phyloP scores from a whole-genome alignment of 2,329 filamentous ascomycete genomes.

The Juglanconis juglandina region DNA sequence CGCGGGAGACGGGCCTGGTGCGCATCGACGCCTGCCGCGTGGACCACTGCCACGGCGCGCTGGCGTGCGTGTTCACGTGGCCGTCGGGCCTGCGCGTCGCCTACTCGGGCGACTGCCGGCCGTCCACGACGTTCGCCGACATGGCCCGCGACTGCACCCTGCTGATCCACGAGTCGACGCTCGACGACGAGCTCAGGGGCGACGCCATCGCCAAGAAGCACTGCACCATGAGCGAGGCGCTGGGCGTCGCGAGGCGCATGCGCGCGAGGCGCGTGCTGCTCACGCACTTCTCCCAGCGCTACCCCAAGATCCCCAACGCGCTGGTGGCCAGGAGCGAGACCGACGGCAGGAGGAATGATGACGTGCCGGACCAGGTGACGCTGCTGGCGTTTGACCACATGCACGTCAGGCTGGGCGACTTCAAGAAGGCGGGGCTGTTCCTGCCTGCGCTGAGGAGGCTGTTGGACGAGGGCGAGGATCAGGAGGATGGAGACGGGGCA shows the following conservation, averaged over 20 bases:
- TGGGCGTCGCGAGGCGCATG: slow-evolving; percentile 76
- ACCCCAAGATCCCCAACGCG: slow-evolving; percentile 62
- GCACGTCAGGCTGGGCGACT: slow-evolving; percentile 68
- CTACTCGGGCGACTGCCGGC: slow-evolving; percentile 92
- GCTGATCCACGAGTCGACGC: slow-evolving; percentile 92
- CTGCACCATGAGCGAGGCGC: slow-evolving; percentile 81
- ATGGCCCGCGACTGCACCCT: slow-evolving; percentile 76
- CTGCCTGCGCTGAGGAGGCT: slow-evolving; percentile 57
- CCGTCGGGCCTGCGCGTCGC: slow-evolving; percentile 78
- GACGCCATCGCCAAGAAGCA: slow-evolving; percentile 89
- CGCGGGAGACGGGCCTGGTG: slow-evolving; percentile 54
- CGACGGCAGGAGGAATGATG: background rate
- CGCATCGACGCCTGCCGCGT: slow-evolving; percentile 67
- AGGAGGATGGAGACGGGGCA: slow-evolving; percentile 13
- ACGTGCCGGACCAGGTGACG: slow-evolving; percentile 52
- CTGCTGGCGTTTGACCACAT: slow-evolving; percentile 78
- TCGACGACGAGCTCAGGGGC: slow-evolving; percentile 75
- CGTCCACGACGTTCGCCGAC: slow-evolving; percentile 63
- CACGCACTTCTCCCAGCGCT: slow-evolving; percentile 94
- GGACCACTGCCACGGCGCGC: slow-evolving; percentile 73
- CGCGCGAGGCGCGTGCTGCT: slow-evolving; percentile 73
- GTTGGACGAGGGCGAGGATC: slow-evolving; percentile 40
- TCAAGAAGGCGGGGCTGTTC: slow-evolving; percentile 62
- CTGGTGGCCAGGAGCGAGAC: slow-evolving; percentile 21
- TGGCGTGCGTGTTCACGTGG: slow-evolving; percentile 75